phyloP scores from a whole-genome alignment of 495 filamentous ascomycete genomes.

The Xylaria telfairii region DNA sequence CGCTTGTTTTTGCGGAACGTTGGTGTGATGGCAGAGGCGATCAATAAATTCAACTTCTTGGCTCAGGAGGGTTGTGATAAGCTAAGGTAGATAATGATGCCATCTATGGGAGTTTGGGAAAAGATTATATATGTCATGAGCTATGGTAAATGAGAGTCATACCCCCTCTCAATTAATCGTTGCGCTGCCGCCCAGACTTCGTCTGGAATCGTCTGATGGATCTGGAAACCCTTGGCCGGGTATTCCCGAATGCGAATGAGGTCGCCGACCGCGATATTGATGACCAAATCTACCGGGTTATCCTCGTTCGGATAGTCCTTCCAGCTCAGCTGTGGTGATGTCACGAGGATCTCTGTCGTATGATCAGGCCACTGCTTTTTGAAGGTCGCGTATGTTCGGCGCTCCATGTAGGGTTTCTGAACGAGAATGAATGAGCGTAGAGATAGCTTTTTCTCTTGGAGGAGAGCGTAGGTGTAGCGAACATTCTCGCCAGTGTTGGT shows the following conservation, averaged over 20 bases:
- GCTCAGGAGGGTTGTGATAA: neutral
- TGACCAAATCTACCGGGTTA: constrained; percentile 44
- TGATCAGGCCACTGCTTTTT: constrained; percentile 47
- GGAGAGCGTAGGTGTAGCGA: constrained; percentile 43
- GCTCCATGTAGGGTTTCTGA: constrained; percentile 52
- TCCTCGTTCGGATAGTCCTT: constrained; percentile 42
- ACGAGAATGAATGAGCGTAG: constrained; percentile 39
- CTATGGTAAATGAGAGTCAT: constrained; percentile 41
- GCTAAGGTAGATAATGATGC: neutral
- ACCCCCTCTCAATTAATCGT: constrained; percentile 43
- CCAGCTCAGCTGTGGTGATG: constrained; percentile 41
- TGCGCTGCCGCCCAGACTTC: constrained; percentile 45
- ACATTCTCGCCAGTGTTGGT: constrained; percentile 52
- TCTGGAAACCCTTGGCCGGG: constrained; percentile 44
- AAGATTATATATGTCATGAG: neutral
- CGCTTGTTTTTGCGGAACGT: constrained; percentile 31
- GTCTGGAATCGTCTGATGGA: constrained; percentile 42
- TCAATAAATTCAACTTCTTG: constrained; percentile 7
- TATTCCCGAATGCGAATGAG: constrained; percentile 47
- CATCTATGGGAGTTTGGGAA: neutral
- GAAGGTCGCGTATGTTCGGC: constrained; percentile 48
- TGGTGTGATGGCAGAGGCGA: constrained; percentile 26
- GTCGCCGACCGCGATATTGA: constrained; percentile 48
- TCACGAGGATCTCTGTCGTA: constrained; percentile 36
- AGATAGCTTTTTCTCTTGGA: constrained; percentile 31